Evolutionary conservation across 768 basidiomycete species (phyloP).

Genomic region (Leccinum uliginosum): DNA sequence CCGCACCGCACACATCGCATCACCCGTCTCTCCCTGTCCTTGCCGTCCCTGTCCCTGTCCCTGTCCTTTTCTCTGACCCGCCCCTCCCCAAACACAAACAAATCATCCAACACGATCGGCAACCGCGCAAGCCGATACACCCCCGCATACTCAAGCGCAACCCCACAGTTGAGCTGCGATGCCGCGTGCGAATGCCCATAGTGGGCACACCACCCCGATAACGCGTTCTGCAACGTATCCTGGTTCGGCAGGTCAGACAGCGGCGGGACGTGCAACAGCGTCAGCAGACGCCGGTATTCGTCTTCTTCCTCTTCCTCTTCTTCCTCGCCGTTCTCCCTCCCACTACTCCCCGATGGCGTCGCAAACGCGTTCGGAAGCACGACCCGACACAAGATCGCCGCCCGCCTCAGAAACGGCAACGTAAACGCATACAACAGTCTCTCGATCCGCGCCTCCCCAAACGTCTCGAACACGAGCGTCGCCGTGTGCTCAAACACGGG

Average conservation of each 20-base stretch:
- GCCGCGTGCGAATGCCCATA: conserved; percentile 79
- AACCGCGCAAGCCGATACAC: conserved; percentile 80
- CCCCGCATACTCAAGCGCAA: conserved; percentile 76
- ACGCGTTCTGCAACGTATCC: conserved; percentile 83
- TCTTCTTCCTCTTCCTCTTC: conserved; percentile 38
- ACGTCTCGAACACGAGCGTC: conserved; percentile 70
- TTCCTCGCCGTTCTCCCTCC: conserved; percentile 27
- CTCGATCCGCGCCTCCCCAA: conserved; percentile 81
- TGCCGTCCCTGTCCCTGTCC: not conserved
- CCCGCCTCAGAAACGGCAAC: conserved; percentile 86
- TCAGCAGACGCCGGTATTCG: conserved; percentile 79
- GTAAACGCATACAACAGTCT: conserved; percentile 85
- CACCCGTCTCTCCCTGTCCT: conserved; percentile 21
- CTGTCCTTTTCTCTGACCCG: conserved; percentile 44
- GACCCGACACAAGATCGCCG: conserved; percentile 78
- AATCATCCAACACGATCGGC: conserved; percentile 75
- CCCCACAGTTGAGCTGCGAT: conserved; percentile 74
- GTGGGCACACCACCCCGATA: conserved; percentile 87
- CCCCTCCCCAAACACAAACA: conserved; percentile 74
- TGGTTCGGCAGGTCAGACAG: conserved; percentile 76
- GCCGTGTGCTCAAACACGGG: conserved; percentile 84
- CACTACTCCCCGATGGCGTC: conserved; percentile 30
- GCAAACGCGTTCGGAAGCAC: conserved; percentile 63
- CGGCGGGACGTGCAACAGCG: conserved; percentile 72
- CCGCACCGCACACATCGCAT: conserved; percentile 74